A percentile compares a stretch with the other conserved stretches of the same genome.
These are phyloP conservation scores for Exophiala oligosperma DNA, from an alignment of 2,329 filamentous ascomycete genomes.

Conservation along the genomic window DNA sequence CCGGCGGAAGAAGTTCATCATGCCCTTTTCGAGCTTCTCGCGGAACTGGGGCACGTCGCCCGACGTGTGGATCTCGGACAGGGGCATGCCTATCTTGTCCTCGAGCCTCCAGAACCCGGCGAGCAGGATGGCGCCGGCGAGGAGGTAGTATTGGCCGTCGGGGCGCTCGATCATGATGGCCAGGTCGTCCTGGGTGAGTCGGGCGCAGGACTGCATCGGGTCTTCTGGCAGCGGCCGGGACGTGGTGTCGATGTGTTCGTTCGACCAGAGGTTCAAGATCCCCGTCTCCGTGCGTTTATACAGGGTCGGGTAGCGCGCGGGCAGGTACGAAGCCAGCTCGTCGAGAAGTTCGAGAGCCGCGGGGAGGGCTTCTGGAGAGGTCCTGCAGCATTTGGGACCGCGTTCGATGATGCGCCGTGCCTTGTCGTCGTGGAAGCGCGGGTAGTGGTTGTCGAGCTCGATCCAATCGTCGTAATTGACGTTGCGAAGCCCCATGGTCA, in stretches of 20 bases:
- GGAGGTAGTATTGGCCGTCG: slow-evolving; percentile 78
- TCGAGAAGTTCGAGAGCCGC: slow-evolving; percentile 75
- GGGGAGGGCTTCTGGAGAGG: slow-evolving; percentile 68
- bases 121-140: slow-evolving; percentile 70
- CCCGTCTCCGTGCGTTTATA: slow-evolving; percentile 65
- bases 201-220: slow-evolving; percentile 72
- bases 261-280: slow-evolving; percentile 69
- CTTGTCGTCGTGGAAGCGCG: slow-evolving; percentile 72
- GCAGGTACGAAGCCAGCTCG: slow-evolving; percentile 69
- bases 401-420: slow-evolving; percentile 65
- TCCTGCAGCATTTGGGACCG: slow-evolving; percentile 66
- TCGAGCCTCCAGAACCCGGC: slow-evolving; percentile 80
- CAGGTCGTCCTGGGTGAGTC: slow-evolving; percentile 77
- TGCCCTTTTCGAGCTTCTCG: slow-evolving; percentile 71
- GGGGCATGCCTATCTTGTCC: slow-evolving; percentile 77
- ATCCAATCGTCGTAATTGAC: slow-evolving; percentile 72
- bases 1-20: slow-evolving; percentile 78
- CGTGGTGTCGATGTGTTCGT: slow-evolving; percentile 69
- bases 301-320: slow-evolving; percentile 71
- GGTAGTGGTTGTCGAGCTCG: slow-evolving; percentile 76
- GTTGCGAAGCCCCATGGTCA: slow-evolving; percentile 74
- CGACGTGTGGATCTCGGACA: slow-evolving; percentile 76
- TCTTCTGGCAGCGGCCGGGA: slow-evolving; percentile 68
- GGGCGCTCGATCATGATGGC: slow-evolving; percentile 77
- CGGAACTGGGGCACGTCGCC: slow-evolving; percentile 73